A percentile compares a stretch with the other conserved stretches of the same genome.
These are phyloP conservation scores for Ascochyta koolunga DNA, from an alignment of 2,329 filamentous ascomycete species.

Conservation along the genomic window DNA sequence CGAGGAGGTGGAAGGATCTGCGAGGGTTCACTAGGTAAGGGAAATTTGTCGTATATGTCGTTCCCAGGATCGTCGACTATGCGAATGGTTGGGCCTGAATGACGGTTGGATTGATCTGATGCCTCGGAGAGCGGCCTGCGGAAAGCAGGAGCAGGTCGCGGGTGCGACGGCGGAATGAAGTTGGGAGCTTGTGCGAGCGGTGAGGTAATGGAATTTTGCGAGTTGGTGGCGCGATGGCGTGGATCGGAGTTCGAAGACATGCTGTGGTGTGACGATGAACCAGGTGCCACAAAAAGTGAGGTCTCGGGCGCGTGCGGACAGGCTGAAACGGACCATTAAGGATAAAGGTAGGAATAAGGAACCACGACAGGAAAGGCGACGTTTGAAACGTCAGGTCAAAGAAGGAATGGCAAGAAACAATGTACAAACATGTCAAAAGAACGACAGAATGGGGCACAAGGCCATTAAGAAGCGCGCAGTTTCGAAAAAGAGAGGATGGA, in stretches of 20 bases:
- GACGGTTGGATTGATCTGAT: conserved; percentile 47
- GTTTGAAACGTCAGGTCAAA: conserved; percentile 30
- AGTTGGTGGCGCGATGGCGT: conserved; percentile 31
- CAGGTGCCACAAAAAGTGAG: conserved; percentile 30
- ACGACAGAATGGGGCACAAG: conserved; percentile 40
- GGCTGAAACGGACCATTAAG: conserved; percentile 43
- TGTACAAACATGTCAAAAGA: conserved; percentile 43
- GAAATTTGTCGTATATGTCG: conserved; percentile 48
- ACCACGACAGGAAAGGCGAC: conserved; percentile 28
- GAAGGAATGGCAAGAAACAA: conserved; percentile 45
- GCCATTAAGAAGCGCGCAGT: conserved; percentile 42
- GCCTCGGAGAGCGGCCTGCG: conserved; percentile 48
- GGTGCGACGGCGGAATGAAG: conserved; percentile 33
- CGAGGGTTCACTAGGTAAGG: conserved; percentile 48
- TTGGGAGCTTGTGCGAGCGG: conserved; percentile 39
- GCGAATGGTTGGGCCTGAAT: conserved; percentile 49
- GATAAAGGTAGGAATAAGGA: conserved; percentile 25
- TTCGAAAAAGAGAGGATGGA: conserved; percentile 34
- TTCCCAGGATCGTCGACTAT: conserved; percentile 47
- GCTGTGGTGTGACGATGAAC: conserved; percentile 28
- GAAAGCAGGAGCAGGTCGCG: conserved; percentile 39
- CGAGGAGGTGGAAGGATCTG: conserved; percentile 49
- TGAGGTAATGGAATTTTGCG: conserved; percentile 33
- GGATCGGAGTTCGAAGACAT: conserved; percentile 38
- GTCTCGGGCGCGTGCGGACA: conserved; percentile 29